These are phyloP conservation scores for Quercus gilva DNA, from an alignment of 306 rosid species.

Conservation along the genomic window DNA sequence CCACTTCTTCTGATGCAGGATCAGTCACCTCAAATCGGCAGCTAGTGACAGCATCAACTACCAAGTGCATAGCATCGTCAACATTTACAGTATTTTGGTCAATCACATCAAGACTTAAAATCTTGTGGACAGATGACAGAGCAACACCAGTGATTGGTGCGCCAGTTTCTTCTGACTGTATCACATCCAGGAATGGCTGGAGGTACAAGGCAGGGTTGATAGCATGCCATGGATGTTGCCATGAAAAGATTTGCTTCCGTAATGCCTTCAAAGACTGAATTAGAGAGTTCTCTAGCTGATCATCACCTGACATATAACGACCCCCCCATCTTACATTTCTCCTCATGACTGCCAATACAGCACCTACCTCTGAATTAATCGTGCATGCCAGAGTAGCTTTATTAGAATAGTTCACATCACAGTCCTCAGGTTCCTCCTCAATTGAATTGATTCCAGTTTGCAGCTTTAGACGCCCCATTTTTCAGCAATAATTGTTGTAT, in stretches of 20 bases:
- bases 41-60: slow-evolving; percentile 96
- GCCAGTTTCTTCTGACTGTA: slow-evolving; percentile 94
- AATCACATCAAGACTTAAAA: slow-evolving; percentile 81
- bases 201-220: slow-evolving; percentile 80
- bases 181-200: slow-evolving; percentile 95
- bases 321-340: slow-evolving; percentile 97
- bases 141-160: slow-evolving; percentile 93
- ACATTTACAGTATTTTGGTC: slow-evolving; percentile 82
- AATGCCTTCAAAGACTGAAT: slow-evolving; percentile 87
- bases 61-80: slow-evolving; percentile 89
- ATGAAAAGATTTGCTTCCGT: slow-evolving; percentile 75
- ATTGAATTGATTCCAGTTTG: slow-evolving; percentile 71
- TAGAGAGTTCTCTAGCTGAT: slow-evolving; percentile 89
- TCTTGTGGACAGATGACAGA: slow-evolving; percentile 90
- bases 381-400: slow-evolving; percentile 83
- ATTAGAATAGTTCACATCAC: slow-evolving; percentile 51
- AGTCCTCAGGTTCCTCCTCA: slow-evolving; percentile 92
- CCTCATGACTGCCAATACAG: slow-evolving; percentile 96
- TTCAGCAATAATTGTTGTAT: slow-evolving; percentile 15
- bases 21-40: slow-evolving; percentile 96
- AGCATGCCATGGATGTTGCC: slow-evolving; percentile 93
- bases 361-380: slow-evolving; percentile 90
- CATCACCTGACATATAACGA: slow-evolving; percentile 89
- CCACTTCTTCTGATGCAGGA: slow-evolving; percentile 94
- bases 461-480: slow-evolving; percentile 80